These are phyloP conservation scores for Fusarium foetens DNA, from an alignment of 2,329 filamentous ascomycete genomes.

Conservation along the genomic window DNA sequence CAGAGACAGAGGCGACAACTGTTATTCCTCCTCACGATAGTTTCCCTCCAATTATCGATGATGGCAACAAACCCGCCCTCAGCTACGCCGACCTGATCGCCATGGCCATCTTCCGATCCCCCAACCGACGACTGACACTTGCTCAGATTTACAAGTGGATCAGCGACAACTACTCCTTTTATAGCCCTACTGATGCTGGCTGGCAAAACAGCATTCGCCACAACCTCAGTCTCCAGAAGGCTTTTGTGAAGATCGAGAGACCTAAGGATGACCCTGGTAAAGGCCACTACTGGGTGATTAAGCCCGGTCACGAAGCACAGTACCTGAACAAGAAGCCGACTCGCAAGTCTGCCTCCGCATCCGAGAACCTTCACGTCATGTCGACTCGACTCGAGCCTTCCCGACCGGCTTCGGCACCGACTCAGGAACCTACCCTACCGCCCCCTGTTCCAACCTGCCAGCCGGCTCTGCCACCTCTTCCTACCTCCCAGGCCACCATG, in stretches of 20 bases:
- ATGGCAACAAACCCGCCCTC: constrained; percentile 87
- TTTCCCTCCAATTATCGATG: constrained; percentile 85
- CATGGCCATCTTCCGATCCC: constrained; percentile 93
- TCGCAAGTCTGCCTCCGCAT: constrained; percentile 66
- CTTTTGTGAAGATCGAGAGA: constrained; percentile 93
- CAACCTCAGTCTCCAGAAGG: constrained; percentile 96
- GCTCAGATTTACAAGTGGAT: constrained; percentile 99
- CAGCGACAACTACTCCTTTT: constrained; percentile 92
- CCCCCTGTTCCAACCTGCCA: constrained; percentile 54
- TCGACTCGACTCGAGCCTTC: constrained; percentile 65
- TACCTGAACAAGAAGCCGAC: constrained; percentile 88
- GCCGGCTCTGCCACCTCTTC: constrained; percentile 53
- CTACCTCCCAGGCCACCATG: constrained; percentile 51
- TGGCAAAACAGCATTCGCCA: constrained; percentile 99
- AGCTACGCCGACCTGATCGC: constrained; percentile 96
- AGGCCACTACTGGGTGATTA: constrained; percentile 96
- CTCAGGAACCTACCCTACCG: constrained; percentile 61
- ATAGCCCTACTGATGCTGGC: constrained; percentile 83
- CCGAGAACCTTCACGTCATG: constrained; percentile 69
- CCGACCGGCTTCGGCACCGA: constrained; percentile 51
- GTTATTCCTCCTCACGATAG: constrained; percentile 75
- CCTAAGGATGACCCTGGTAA: constrained; percentile 98
- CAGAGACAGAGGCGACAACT: constrained; percentile 4
- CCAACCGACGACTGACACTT: constrained; percentile 84
- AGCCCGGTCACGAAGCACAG: constrained; percentile 86